Conservation (phyloP, 257 asterid species). For the Solanum chiquidenum region DNA sequence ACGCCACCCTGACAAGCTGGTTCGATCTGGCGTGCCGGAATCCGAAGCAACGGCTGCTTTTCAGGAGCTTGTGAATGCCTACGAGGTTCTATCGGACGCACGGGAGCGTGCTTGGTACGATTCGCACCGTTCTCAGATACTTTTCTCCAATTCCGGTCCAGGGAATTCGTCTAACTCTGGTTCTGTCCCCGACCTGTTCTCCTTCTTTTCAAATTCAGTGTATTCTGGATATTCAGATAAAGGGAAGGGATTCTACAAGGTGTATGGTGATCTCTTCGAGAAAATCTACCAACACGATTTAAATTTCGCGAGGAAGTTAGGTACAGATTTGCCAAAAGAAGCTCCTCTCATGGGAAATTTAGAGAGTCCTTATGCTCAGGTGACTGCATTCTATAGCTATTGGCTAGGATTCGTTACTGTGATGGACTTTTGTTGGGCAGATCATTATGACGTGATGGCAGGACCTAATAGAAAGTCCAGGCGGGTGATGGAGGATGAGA, state of each 20-base stretch:
- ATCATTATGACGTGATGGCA: constrained; percentile 75
- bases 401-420: constrained; percentile 70
- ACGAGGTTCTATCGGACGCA: constrained; percentile 82
- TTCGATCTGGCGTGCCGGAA: constrained; percentile 65
- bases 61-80: constrained; percentile 91
- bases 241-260: constrained; percentile 79
- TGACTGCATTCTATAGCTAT: constrained; percentile 77
- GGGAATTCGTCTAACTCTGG: constrained; percentile 17
- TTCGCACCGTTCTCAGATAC: constrained; percentile 83
- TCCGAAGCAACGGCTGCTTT: constrained; percentile 87
- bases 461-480: constrained; percentile 77
- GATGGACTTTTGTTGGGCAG: constrained; percentile 89
- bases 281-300: constrained; percentile 57
- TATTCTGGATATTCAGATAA: constrained; percentile 72
- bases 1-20: constrained; percentile 97
- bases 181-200: constrained; percentile 57
- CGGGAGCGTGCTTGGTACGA: constrained; percentile 95
- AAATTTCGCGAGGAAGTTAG: constrained; percentile 56
- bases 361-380: constrained; percentile 81
- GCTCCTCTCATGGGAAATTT: constrained; percentile 88
- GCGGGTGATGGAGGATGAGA: constrained; percentile 90
- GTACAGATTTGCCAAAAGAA: constrained; percentile 54
- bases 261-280: constrained; percentile 66
- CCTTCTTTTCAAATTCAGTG: constrained; percentile 73
- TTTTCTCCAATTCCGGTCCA: constrained; percentile 38